phyloP scores from a whole-genome alignment of 2,329 filamentous ascomycete species.

The Paraconiothyrium brasiliense region DNA sequence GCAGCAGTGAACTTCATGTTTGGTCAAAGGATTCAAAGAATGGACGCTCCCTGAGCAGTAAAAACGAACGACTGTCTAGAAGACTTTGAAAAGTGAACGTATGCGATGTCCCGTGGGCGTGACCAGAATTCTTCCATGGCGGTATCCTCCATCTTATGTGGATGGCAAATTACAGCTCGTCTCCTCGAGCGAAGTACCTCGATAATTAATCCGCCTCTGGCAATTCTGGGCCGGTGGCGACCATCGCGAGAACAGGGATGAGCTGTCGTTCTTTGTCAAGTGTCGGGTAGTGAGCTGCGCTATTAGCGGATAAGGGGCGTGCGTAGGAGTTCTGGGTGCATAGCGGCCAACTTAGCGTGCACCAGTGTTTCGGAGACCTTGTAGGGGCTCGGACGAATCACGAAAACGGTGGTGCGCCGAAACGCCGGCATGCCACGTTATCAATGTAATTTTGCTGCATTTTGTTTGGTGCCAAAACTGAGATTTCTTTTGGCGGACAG shows the following conservation, averaged over 20 bases:
- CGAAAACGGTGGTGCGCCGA: not conserved
- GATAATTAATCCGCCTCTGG: constrained; percentile 11
- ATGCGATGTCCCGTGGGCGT: not conserved
- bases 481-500: not conserved
- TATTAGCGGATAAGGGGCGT: constrained; percentile 1
- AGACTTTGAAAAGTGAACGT: constrained; percentile 11
- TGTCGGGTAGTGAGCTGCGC: not conserved
- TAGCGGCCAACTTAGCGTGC: not conserved
- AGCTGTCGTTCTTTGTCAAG: not conserved
- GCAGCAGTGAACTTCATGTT: constrained; percentile 34
- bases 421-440: not conserved
- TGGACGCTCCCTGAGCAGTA: constrained; percentile 15
- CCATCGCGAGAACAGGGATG: constrained; percentile 8
- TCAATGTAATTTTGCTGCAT: not conserved
- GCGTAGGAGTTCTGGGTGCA: not conserved
- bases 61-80: not conserved
- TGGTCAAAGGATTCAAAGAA: constrained; percentile 8
- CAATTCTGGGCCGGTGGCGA: constrained; percentile 11
- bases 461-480: constrained; percentile 11
- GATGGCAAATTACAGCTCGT: constrained; percentile 11
- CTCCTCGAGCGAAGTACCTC: not conserved
- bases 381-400: constrained; percentile 1
- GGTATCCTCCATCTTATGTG: constrained; percentile 9
- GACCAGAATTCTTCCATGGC: not conserved
- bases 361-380: constrained; percentile 6